Evolutionary conservation across 306 rosid species (phyloP).

Genomic region (Casuarina equisetifolia): DNA sequence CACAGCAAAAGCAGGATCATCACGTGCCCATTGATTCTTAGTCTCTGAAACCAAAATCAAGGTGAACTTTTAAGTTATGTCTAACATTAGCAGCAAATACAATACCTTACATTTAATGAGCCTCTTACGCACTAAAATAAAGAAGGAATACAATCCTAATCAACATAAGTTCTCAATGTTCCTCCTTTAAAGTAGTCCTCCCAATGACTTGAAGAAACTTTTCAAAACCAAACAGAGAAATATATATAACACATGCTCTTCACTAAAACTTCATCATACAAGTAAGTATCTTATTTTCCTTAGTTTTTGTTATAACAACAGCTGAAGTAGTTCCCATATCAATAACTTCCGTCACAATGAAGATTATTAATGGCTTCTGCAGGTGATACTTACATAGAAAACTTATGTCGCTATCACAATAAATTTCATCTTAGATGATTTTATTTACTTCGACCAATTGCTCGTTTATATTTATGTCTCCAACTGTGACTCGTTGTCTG

Average conservation of each 20-base stretch:
- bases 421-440: not conserved
- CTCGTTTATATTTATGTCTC: not conserved
- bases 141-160: not conserved
- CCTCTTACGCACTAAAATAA: not conserved
- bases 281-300: not conserved
- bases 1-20: slow-evolving; percentile 99
- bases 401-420: not conserved
- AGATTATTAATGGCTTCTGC: not conserved
- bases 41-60: slow-evolving; percentile 70
- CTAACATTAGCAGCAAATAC: not conserved
- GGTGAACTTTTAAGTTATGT: slow-evolving; percentile 16
- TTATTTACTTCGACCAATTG: not conserved
- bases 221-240: not conserved
- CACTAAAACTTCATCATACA: not conserved
- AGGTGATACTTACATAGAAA: not conserved
- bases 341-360: not conserved
- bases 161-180: not conserved
- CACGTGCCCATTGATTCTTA: slow-evolving; percentile 99
- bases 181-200: not conserved
- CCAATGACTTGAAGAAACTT: slow-evolving; percentile 1
- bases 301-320: not conserved
- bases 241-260: not conserved
- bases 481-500: not conserved
- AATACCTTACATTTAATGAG: not conserved
- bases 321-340: not conserved